Evolutionary conservation across 2,329 filamentous ascomycete genomes (phyloP).

Genomic region (Aspergillus sp.): DNA sequence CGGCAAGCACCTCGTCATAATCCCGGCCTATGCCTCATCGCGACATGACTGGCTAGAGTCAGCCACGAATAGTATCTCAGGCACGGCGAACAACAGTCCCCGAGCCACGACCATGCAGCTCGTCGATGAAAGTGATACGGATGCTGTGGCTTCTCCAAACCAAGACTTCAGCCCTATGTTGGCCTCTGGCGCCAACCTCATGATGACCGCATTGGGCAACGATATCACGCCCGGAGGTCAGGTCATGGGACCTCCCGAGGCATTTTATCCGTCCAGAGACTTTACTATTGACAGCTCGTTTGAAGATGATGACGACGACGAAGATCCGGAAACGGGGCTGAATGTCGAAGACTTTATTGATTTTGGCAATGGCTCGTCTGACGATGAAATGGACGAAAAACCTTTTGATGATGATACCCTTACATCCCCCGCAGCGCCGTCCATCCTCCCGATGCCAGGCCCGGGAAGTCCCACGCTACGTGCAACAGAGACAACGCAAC

Average conservation of each 20-base stretch:
- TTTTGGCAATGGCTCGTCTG: constrained; percentile 53
- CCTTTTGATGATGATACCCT: constrained; percentile 39
- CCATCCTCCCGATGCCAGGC: not conserved
- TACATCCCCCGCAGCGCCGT: constrained; percentile 35
- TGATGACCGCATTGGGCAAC: constrained; percentile 63
- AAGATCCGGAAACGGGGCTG: constrained; percentile 53
- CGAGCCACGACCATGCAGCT: constrained; percentile 31
- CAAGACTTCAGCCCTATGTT: constrained; percentile 48
- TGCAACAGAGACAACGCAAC: constrained; percentile 19
- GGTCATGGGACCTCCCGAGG: constrained; percentile 64
- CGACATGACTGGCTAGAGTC: constrained; percentile 40
- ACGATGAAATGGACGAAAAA: constrained; percentile 53
- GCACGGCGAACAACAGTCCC: constrained; percentile 38
- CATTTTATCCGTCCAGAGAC: constrained; percentile 61
- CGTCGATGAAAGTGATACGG: constrained; percentile 39
- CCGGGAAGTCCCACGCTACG: constrained; percentile 30
- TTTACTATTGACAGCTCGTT: constrained; percentile 50
- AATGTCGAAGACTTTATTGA: constrained; percentile 67
- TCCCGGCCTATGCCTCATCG: constrained; percentile 39
- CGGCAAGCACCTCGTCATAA: constrained; percentile 42
- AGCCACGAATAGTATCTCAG: constrained; percentile 33
- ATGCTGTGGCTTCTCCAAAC: constrained; percentile 33
- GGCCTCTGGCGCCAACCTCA: constrained; percentile 62
- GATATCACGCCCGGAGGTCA: constrained; percentile 47
- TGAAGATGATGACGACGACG: constrained; percentile 55